phyloP scores from a whole-genome alignment of 2,329 filamentous ascomycete genomes.

The Colletotrichum abscissum region DNA sequence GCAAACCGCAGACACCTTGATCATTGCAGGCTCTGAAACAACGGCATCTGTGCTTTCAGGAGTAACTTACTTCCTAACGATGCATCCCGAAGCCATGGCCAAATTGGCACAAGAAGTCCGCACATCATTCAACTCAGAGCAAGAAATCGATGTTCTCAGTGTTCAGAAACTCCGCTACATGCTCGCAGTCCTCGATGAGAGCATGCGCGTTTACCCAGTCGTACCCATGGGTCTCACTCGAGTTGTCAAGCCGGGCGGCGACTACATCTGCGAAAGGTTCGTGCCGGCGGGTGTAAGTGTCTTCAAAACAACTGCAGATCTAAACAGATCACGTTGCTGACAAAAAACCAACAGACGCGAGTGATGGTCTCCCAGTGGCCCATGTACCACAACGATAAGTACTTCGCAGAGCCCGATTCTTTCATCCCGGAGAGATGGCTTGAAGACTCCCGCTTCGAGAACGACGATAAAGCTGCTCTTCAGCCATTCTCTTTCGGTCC shows the following conservation, averaged over 20 bases:
- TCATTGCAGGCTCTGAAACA: conserved; percentile 56
- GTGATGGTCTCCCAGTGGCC: conserved; percentile 52
- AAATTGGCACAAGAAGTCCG: conserved; percentile 54
- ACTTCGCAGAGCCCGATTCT: conserved; percentile 56
- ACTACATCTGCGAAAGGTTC: conserved; percentile 43
- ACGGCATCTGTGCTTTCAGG: conserved; percentile 56
- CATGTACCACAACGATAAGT: conserved; percentile 24
- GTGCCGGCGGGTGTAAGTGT: conserved; percentile 49
- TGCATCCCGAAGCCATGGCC: conserved; percentile 44
- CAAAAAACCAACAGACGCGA: conserved; percentile 20
- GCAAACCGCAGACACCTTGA: conserved; percentile 36
- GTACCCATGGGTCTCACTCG: conserved; percentile 41
- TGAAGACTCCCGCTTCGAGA: conserved; percentile 36
- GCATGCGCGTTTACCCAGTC: conserved; percentile 49
- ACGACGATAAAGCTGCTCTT: conserved; percentile 48
- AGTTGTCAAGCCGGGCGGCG: conserved; percentile 45
- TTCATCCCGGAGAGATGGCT: conserved; percentile 58
- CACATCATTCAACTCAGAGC: conserved; percentile 44
- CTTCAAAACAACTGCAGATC: background rate
- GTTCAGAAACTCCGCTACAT: conserved; percentile 50
- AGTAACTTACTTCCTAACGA: conserved; percentile 51
- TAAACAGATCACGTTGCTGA: background rate
- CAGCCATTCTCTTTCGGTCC: conserved; percentile 62
- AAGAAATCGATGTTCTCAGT: conserved; percentile 50
- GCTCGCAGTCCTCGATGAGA: conserved; percentile 54